Conservation (phyloP, 2,329 filamentous ascomycete species). For the Aspergillus bombycis region DNA sequence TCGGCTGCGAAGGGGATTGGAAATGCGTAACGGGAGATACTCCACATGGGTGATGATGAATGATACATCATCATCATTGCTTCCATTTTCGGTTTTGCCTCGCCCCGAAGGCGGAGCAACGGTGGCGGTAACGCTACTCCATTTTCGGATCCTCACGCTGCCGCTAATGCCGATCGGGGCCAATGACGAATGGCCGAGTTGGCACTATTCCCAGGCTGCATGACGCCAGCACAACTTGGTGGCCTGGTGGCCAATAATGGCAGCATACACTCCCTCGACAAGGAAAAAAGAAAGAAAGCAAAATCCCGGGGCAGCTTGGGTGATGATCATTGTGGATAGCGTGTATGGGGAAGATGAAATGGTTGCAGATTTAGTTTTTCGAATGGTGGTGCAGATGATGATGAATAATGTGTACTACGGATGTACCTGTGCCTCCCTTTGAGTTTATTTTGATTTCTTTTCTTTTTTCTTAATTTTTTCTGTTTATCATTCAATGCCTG, state of each 20-base stretch:
- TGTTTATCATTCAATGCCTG: background rate
- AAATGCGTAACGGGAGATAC: slow-evolving; percentile 3
- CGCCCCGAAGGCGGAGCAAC: slow-evolving; percentile 30
- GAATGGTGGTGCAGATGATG: background rate
- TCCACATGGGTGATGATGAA: slow-evolving; percentile 10
- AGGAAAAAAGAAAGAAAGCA: slow-evolving; percentile 2
- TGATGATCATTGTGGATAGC: slow-evolving; percentile 5
- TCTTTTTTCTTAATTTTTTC: background rate
- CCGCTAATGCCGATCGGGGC: slow-evolving; percentile 24
- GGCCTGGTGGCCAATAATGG: slow-evolving; percentile 31
- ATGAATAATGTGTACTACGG: background rate
- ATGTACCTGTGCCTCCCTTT: background rate
- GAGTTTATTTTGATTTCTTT: background rate
- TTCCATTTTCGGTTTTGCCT: slow-evolving; percentile 13
- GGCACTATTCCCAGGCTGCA: slow-evolving; percentile 37
- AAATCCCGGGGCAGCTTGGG: slow-evolving; percentile 14
- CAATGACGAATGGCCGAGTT: slow-evolving; percentile 25
- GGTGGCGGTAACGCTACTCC: slow-evolving; percentile 32
- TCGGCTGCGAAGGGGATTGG: background rate
- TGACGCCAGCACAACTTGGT: slow-evolving; percentile 34
- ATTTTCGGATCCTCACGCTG: slow-evolving; percentile 27
- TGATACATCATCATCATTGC: slow-evolving; percentile 8
- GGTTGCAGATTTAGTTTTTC: background rate
- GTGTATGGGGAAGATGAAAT: slow-evolving; percentile 7
- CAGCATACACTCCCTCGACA: slow-evolving; percentile 13